Percentiles rank a stretch among this genome's conserved stretches.
Conservation (phyloP, 148 eudicot genomes). For the Drosera capensis region DNA sequence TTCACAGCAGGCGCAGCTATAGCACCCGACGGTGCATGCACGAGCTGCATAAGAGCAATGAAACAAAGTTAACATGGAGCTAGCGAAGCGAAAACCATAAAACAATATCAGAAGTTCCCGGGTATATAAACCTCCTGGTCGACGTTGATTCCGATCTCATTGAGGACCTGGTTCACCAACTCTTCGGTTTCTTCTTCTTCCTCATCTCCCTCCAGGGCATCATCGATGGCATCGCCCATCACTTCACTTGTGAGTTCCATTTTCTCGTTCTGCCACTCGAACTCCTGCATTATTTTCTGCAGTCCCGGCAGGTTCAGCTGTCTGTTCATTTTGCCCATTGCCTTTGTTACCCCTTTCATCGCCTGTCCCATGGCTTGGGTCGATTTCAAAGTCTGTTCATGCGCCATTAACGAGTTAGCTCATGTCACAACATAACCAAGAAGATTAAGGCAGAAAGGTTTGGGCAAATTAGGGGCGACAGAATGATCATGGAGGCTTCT, state of each 20-base stretch:
- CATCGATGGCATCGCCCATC: constrained; percentile 97
- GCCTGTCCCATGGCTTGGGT: constrained; percentile 99
- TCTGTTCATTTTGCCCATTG: constrained; percentile 97
- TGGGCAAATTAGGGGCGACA: too few relatives aligned
- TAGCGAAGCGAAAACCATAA: too few relatives aligned
- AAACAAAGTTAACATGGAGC: too few relatives aligned
- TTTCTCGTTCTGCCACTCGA: constrained; percentile 93
- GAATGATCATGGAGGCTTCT: too few relatives aligned
- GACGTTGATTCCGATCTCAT: constrained; percentile 89
- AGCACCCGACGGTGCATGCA: too few relatives aligned
- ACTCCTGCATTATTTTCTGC: constrained; percentile 95
- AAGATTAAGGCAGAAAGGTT: too few relatives aligned
- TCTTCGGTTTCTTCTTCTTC: constrained; percentile 97
- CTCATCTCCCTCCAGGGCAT: constrained; percentile 97
- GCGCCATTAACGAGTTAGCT: background rate
- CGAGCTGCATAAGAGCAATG: too few relatives aligned
- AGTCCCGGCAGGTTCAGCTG: constrained; percentile 92
- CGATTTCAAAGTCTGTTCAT: constrained; percentile 70
- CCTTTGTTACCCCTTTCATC: constrained; percentile 98
- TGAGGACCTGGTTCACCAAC: constrained; percentile 85
- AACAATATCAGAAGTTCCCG: too few relatives aligned
- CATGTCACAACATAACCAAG: background rate
- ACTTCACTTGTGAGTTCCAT: constrained; percentile 92
- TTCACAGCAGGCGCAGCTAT: too few relatives aligned
- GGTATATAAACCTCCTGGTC: constrained; percentile 92